Evolutionary conservation across 495 filamentous ascomycete genomes (phyloP).

Genomic region (Platismatia glauca): DNA sequence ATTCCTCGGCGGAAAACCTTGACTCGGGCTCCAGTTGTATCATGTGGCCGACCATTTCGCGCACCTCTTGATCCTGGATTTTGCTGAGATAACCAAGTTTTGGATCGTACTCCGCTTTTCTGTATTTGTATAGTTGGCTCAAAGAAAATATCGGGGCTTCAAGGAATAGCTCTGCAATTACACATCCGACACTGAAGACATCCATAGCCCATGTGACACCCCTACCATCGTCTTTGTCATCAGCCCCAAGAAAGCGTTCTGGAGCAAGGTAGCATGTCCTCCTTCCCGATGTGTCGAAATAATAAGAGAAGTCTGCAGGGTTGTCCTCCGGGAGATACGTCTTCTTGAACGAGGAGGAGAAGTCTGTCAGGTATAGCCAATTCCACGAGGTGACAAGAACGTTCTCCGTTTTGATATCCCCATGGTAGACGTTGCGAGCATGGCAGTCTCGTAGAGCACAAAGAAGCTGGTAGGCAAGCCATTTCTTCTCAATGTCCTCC

Average conservation of each 20-base stretch:
- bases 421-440: slow-evolving; percentile 82
- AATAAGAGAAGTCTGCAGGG: slow-evolving; percentile 94
- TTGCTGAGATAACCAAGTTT: slow-evolving; percentile 66
- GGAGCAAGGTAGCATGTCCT: slow-evolving; percentile 96
- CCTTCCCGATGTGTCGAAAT: slow-evolving; percentile 85
- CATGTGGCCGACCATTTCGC: slow-evolving; percentile 88
- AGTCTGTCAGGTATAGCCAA: slow-evolving; percentile 96
- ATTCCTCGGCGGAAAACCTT: slow-evolving; percentile 88
- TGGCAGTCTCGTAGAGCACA: slow-evolving; percentile 92
- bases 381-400: slow-evolving; percentile 97
- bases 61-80: slow-evolving; percentile 79
- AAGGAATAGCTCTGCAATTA: slow-evolving; percentile 95
- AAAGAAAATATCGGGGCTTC: slow-evolving; percentile 89
- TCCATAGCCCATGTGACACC: slow-evolving; percentile 92
- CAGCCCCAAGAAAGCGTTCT: slow-evolving; percentile 73
- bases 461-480: slow-evolving; percentile 93
- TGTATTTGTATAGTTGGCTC: slow-evolving; percentile 89
- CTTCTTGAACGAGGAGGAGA: slow-evolving; percentile 91
- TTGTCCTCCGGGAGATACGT: slow-evolving; percentile 94
- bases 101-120: slow-evolving; percentile 86
- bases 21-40: slow-evolving; percentile 86
- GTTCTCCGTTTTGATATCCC: slow-evolving; percentile 98
- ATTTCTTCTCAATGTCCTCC: slow-evolving; percentile 97
- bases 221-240: slow-evolving; percentile 54
- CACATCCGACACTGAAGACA: slow-evolving; percentile 93